Percentiles rank a stretch among this genome's conserved stretches.
phyloP scores from a whole-genome alignment of 2,329 filamentous ascomycete genomes.

The Tolypocladium tropicale region DNA sequence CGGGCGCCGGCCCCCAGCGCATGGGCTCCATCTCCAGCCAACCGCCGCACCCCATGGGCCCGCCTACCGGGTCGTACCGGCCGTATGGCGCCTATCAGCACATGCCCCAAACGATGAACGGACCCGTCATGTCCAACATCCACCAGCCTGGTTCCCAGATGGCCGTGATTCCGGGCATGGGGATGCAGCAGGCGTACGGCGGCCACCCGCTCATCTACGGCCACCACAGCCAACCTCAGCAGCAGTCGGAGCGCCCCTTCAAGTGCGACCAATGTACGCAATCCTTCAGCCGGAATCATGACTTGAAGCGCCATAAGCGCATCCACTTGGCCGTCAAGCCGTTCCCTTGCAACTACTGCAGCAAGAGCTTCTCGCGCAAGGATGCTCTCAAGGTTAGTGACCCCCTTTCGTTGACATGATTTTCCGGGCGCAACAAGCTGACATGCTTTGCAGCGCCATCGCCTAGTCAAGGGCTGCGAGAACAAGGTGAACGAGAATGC shows the following conservation, averaged over 20 bases:
- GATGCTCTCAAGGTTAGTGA: slow-evolving; percentile 83
- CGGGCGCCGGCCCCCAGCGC: slow-evolving; percentile 25
- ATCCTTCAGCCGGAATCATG: slow-evolving; percentile 93
- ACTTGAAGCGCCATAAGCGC: slow-evolving; percentile 88
- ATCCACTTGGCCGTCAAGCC: slow-evolving; percentile 95
- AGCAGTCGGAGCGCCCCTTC: slow-evolving; percentile 72
- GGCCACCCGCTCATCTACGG: slow-evolving; percentile 53
- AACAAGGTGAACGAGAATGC: slow-evolving; percentile 17
- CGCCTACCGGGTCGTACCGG: slow-evolving; percentile 39
- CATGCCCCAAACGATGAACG: slow-evolving; percentile 47
- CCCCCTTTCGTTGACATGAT: background rate
- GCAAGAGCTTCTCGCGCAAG: slow-evolving; percentile 94
- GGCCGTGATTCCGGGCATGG: slow-evolving; percentile 55
- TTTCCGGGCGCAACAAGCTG: slow-evolving; percentile 4
- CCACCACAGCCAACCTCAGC: slow-evolving; percentile 35
- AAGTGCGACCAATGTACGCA: slow-evolving; percentile 89
- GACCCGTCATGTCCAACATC: slow-evolving; percentile 68
- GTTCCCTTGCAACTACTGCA: slow-evolving; percentile 82
- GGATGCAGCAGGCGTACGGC: slow-evolving; percentile 43
- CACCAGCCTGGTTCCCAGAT: slow-evolving; percentile 64
- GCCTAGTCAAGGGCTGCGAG: slow-evolving; percentile 54
- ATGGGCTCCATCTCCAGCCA: slow-evolving; percentile 21
- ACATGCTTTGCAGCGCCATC: slow-evolving; percentile 38
- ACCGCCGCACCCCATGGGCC: slow-evolving; percentile 23
- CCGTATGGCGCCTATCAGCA: slow-evolving; percentile 36